These are phyloP conservation scores for Tricharina praecox DNA, from an alignment of 495 filamentous ascomycete species.

Conservation along the genomic window DNA sequence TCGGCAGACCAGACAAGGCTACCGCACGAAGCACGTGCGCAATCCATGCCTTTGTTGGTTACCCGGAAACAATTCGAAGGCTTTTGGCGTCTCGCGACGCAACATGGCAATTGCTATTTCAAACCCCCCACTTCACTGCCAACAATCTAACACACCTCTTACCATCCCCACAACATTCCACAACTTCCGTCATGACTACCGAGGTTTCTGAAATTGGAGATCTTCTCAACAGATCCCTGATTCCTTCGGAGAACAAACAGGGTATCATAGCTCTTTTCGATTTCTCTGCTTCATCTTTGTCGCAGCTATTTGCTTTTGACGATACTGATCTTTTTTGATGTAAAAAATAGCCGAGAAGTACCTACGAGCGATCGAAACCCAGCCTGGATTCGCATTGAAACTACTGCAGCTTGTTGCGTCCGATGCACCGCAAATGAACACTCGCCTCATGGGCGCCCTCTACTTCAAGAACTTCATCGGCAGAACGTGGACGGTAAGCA, in stretches of 20 bases:
- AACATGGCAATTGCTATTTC: too few relatives aligned
- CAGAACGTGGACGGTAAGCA: constrained; percentile 60
- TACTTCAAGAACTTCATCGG: constrained; percentile 98
- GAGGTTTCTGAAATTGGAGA: constrained; percentile 54
- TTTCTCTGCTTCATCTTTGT: too few relatives aligned
- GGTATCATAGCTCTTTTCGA: constrained; percentile 37
- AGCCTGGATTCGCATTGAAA: constrained; percentile 69
- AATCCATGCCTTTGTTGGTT: too few relatives aligned
- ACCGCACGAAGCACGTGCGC: too few relatives aligned
- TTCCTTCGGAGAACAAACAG: constrained; percentile 71
- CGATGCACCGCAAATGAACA: constrained; percentile 48
- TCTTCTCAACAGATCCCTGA: constrained; percentile 72
- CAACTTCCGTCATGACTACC: constrained; percentile 44
- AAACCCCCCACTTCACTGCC: too few relatives aligned
- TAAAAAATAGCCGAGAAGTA: constrained; percentile 58
- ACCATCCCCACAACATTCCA: not conserved
- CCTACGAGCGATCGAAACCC: constrained; percentile 56
- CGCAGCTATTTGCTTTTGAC: not conserved
- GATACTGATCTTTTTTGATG: too few relatives aligned
- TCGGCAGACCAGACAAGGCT: too few relatives aligned
- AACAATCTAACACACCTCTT: too few relatives aligned
- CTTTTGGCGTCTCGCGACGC: too few relatives aligned
- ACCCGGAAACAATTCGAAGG: too few relatives aligned
- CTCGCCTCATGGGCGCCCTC: constrained; percentile 74
- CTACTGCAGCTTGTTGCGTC: constrained; percentile 77